These are phyloP conservation scores for Citrus hindsii DNA, from an alignment of 345 rosid species.

Conservation along the genomic window DNA sequence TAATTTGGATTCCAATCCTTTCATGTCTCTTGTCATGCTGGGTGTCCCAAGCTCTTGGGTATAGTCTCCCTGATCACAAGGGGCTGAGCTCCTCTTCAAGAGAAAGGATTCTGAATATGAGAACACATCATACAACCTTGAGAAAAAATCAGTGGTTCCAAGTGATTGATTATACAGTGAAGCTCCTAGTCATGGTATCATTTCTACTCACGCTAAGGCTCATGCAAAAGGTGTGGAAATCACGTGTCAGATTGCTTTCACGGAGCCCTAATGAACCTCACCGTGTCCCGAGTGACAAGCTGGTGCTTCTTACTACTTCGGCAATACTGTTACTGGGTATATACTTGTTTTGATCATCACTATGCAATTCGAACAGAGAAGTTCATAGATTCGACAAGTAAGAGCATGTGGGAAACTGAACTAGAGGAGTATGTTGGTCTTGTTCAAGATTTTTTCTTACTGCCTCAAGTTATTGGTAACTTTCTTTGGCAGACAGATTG, in stretches of 20 bases:
- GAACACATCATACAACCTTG: slow-evolving; percentile 45
- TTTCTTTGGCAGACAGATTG: slow-evolving; percentile 64
- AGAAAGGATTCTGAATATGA: slow-evolving; percentile 44
- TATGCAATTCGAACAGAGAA: slow-evolving; percentile 27
- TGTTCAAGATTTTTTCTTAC: slow-evolving; percentile 82
- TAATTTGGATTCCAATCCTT: slow-evolving; percentile 42
- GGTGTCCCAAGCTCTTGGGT: slow-evolving; percentile 88
- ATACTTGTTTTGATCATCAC: slow-evolving; percentile 44
- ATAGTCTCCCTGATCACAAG: slow-evolving; percentile 76
- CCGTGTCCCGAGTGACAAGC: slow-evolving; percentile 63
- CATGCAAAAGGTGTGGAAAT: slow-evolving; percentile 84
- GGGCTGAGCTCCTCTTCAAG: slow-evolving; percentile 76
- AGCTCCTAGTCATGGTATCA: slow-evolving; percentile 67
- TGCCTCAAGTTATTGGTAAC: slow-evolving; percentile 82
- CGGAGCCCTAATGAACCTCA: slow-evolving; percentile 52
- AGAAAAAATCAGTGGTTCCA: slow-evolving; percentile 66
- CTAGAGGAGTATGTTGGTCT: slow-evolving; percentile 85
- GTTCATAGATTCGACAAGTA: slow-evolving; percentile 29
- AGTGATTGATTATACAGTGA: slow-evolving; percentile 65
- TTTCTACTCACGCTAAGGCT: slow-evolving; percentile 75
- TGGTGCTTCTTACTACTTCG: slow-evolving; percentile 43
- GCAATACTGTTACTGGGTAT: slow-evolving; percentile 51
- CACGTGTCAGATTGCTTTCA: slow-evolving; percentile 51
- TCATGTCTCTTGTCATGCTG: slow-evolving; percentile 76
- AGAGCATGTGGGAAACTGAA: slow-evolving; percentile 55